These are phyloP conservation scores for Cryptosporidium parvum DNA, from an alignment of 169 alveolate genomes.

Conservation along the genomic window DNA sequence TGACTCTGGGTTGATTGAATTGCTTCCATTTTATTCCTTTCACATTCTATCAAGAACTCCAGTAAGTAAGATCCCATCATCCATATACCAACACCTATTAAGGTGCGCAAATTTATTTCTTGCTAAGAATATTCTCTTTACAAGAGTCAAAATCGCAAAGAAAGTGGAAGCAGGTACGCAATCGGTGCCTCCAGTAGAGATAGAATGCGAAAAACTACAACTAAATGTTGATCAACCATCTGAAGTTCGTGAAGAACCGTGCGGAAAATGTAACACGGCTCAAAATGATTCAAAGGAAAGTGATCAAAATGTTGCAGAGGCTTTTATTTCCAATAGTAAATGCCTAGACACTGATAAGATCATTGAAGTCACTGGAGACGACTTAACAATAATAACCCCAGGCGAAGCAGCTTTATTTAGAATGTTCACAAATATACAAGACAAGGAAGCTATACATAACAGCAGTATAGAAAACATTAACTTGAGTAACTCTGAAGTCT, in stretches of 20 bases:
- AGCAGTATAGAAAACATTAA: neutral
- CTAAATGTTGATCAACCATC: neutral
- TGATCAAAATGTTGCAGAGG: neutral
- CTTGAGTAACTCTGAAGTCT: conserved; percentile 28
- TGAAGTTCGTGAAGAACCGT: neutral
- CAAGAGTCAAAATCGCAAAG: conserved; percentile 14
- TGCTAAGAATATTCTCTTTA: neutral
- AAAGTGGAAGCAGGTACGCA: neutral
- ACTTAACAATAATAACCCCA: conserved; percentile 60
- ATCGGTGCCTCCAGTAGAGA: neutral
- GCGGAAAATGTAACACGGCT: neutral
- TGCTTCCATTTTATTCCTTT: conserved; percentile 21
- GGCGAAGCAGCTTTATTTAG: conserved; percentile 71
- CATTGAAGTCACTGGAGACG: conserved; percentile 67
- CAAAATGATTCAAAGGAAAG: conserved; percentile 6
- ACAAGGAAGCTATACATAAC: conserved; percentile 15
- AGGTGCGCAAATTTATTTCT: conserved; percentile 28
- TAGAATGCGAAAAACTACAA: neutral
- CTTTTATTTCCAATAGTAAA: conserved; percentile 2
- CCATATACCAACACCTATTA: conserved; percentile 5
- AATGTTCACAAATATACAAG: conserved; percentile 68
- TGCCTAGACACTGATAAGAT: conserved; percentile 52
- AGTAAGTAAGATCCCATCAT: conserved; percentile 49
- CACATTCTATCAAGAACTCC: conserved; percentile 67
- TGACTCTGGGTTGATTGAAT: conserved; percentile 12